These are phyloP conservation scores for Ogataea degrootiae DNA, from an alignment of 805 yeast species.

Conservation along the genomic window DNA sequence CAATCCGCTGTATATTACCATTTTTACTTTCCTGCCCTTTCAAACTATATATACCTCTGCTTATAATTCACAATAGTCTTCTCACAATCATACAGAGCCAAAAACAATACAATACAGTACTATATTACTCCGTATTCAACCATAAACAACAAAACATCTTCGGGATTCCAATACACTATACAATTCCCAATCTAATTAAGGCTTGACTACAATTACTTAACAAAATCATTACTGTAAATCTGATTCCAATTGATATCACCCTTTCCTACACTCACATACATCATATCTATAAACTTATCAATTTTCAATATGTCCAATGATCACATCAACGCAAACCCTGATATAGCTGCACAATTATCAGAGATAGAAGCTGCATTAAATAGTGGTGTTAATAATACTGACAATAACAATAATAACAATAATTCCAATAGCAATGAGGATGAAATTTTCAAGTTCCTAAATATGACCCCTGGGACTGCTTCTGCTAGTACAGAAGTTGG, in stretches of 20 bases:
- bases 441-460: slow-evolving; percentile 8
- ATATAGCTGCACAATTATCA: no score
- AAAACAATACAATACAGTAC: neutral
- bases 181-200: no score
- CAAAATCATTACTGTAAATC: no score
- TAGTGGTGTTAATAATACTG: neutral
- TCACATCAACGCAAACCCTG: neutral
- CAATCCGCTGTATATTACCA: no score
- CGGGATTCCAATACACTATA: no score
- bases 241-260: no score
- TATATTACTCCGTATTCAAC: neutral
- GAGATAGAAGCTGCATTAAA: neutral
- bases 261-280: no score
- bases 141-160: neutral
- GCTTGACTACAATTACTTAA: no score
- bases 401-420: neutral
- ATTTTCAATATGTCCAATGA: neutral
- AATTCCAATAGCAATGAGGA: slow-evolving; percentile 6
- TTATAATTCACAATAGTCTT: no score
- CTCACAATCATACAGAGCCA: neutral
- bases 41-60: no score
- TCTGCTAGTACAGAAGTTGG: slow-evolving; percentile 4
- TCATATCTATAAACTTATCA: neutral
- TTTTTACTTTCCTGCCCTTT: no score
- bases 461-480: slow-evolving; percentile 7